Conservation (phyloP, 495 filamentous ascomycete genomes). For the Polyplosphaeria fusca region DNA sequence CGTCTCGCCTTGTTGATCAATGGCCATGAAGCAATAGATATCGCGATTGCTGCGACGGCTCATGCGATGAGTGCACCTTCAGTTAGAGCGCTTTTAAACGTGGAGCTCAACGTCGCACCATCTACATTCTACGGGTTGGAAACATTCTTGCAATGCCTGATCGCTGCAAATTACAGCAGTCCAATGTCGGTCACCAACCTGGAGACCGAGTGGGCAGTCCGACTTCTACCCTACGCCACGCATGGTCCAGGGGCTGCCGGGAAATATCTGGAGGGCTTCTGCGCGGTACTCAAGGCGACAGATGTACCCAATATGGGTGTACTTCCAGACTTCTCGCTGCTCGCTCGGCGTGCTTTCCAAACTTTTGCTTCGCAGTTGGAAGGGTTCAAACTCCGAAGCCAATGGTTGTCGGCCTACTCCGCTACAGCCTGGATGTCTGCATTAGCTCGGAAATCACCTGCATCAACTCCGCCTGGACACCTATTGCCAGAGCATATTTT, state of each 20-base stretch:
- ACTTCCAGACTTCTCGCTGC: slow-evolving; percentile 17
- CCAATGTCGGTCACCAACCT: slow-evolving; percentile 12
- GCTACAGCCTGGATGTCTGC: slow-evolving; percentile 17
- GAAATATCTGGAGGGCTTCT: slow-evolving; percentile 20
- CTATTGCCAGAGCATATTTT: slow-evolving; percentile 16
- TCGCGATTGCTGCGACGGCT: slow-evolving; percentile 31
- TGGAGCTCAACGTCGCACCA: slow-evolving; percentile 24
- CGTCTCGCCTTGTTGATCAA: slow-evolving; percentile 20
- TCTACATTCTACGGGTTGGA: slow-evolving; percentile 24
- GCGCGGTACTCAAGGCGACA: not conserved
- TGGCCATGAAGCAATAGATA: slow-evolving; percentile 24
- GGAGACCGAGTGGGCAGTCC: slow-evolving; percentile 25
- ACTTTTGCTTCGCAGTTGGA: slow-evolving; percentile 24
- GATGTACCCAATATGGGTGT: slow-evolving; percentile 12
- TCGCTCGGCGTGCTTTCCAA: slow-evolving; percentile 10
- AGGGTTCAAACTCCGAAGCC: slow-evolving; percentile 20
- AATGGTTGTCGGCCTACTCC: slow-evolving; percentile 16
- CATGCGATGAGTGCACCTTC: slow-evolving; percentile 25
- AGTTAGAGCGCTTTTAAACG: slow-evolving; percentile 21
- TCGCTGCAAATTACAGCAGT: slow-evolving; percentile 22
- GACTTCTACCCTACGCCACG: slow-evolving; percentile 19
- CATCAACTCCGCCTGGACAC: slow-evolving; percentile 8
- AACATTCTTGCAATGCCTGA: slow-evolving; percentile 21
- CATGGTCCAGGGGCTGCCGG: slow-evolving; percentile 14
- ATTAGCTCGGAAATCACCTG: not conserved